Evolutionary conservation across 371 early-diverging fungal genomes (phyloP), one percentile per base, ranked within the genome.

Genomic region (Mucor mucedo): DNA sequence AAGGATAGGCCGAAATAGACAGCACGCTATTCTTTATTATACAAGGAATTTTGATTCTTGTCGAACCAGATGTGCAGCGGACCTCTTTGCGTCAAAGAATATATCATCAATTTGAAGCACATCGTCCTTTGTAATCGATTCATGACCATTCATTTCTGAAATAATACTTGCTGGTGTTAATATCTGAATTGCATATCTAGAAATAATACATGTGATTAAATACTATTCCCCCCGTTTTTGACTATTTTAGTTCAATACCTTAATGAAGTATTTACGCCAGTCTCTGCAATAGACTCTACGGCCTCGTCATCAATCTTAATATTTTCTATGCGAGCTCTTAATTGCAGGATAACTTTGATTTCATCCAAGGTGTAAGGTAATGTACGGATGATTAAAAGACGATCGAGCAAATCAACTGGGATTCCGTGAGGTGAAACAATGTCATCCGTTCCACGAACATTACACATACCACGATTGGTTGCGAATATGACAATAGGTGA

Each of bases 401-500:
- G 92, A 69, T 99, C 99, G 45, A 99, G 83, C 53, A 99, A 85
- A 79, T 99, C 99, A 44, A 92, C 88, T 6, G 99, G 99, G 55
- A 99, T 93, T 65, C 99, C 99, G 74, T 97, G 98, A 14, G 96
- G 95, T 4, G 95, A 86, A 44, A 84, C 78, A 65, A 95, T 85
- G 71, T 95, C 96, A 49, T 97, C 96, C 27, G 95, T 93, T 33
- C 98, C 98, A 50, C 95, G 83, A 67, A 98, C 94, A 29, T 93
- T 87, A 79, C 95, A 95, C 85, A 95, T 91, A 59, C 99, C 98
- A 58, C 98, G 90, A 80, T 98, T 98, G 40, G 98, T 98, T 5
- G 98, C 98, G 70, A 99, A 90, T 45, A 99, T 90, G 11, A 99
- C 97, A 67, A 99, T 94, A n/a, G 99, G 99, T 32, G 96, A 91